Evolutionary conservation across 106 monocot species (phyloP), one percentile per base, ranked within the genome.

Genomic region (Acorus gramineus): DNA sequence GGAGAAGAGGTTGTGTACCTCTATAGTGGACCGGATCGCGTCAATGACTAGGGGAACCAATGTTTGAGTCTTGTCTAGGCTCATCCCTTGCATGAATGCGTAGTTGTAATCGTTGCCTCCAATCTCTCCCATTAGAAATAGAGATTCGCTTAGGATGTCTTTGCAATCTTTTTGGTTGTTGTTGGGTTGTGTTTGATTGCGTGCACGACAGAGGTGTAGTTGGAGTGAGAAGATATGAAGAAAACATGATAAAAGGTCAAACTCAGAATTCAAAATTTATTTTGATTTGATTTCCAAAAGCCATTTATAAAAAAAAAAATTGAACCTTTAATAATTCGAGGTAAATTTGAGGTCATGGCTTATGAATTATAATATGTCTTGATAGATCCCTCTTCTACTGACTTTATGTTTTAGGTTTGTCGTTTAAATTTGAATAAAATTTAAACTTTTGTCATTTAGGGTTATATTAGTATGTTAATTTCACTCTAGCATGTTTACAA

Each of bases 81-180:
- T 44, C 43, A 7, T 49, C 5, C 42, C 11, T 12, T 56, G 9
- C 0, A 10, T 0, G 3, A 72, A 57, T 6, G 65, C 10, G 7
- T 13, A 8, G 12, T 59, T 44, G 50, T 13, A 59, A 52, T 73
- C 73, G 7, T 73, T 73, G 11, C 56, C 65, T 12, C 73, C 73
- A 5, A 73, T 72, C 63, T 72, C 64, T 3, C 72, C 72, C 49
- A 72, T 42, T 4, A 72, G 14, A 44, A 72, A 13, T 1, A 72
- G 49, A 5, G 72, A 56, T 1, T 11, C 56, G 52, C 72, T 47
- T 0, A 72, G 11, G 3, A 57, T 4, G n/a, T 64, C 10, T n/a
- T 64, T 44, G 8, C 56, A 72, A 5, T 64, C 72, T 72, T 47
- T 12, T 6, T 5, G 5, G 7, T 2, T 55, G 55, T 13, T 5